Evolutionary conservation across 192 early-diverging fungal genomes (phyloP).

Genomic region (Backusella luteola): DNA sequence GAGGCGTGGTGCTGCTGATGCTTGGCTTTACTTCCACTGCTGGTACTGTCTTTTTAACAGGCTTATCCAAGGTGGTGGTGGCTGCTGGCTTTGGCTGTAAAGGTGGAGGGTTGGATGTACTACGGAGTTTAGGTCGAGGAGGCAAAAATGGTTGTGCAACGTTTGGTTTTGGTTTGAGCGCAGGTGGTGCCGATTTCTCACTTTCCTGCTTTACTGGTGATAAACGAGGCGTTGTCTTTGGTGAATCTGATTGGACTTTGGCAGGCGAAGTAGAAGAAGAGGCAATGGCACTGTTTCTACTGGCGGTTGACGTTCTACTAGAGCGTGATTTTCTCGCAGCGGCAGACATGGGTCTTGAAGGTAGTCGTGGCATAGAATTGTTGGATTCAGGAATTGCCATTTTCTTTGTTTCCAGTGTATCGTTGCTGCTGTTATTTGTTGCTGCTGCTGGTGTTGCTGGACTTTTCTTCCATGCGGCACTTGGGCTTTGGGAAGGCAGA

Average conservation of each 20-base stretch:
- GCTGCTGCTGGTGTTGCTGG: background rate
- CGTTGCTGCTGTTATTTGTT: background rate
- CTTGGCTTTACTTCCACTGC: background rate
- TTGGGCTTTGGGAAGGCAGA: background rate
- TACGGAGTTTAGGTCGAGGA: conserved; percentile 6
- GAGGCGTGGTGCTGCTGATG: background rate
- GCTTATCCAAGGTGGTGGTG: background rate
- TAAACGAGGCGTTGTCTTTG: background rate
- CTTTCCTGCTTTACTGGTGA: background rate
- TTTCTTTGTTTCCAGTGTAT: background rate
- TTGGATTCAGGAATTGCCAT: background rate
- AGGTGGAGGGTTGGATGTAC: conserved; percentile 13
- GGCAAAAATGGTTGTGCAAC: background rate
- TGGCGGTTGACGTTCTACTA: background rate
- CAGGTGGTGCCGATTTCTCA: conserved; percentile 8
- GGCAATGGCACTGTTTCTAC: background rate
- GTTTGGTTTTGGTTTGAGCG: conserved; percentile 12
- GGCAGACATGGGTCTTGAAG: conserved; percentile 21
- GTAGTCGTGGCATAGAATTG: conserved; percentile 23
- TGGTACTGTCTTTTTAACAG: background rate
- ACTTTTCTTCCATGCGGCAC: background rate
- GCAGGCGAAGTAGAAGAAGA: background rate
- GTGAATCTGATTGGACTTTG: background rate
- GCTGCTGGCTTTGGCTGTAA: background rate
- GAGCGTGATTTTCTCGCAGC: conserved; percentile 14